Base-by-base conservation (phyloP, 257 asterid species). In the Paulownia fortunei region DNA sequence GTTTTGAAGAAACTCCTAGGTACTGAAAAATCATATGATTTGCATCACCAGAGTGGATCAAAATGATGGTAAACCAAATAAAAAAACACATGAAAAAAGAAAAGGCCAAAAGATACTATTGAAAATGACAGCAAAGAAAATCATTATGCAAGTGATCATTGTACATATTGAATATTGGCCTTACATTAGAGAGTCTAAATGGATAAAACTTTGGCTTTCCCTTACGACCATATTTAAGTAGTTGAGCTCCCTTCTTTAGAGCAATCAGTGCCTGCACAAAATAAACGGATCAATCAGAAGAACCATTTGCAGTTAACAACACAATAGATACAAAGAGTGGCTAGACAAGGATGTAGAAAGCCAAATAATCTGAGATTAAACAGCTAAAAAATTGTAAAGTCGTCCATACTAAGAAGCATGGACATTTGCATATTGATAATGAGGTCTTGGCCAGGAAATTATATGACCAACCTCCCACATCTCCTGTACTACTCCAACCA, bases 171-270 rank as follows among this genome's bases (percentile, higher is more conserved):
- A 19, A 59, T 75, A 75, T 36, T 51, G 75, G 78, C 75, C 96
- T 86, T 85, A 92, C 97, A 70, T 77, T 74, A 76, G 97, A 90
- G 79, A 91, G 87, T 83, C 93, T 88, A 77, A 91, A 91, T 8
- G 93, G 94, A 80, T 81, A 91, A 78, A 88, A 83, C 77, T 91
- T 91, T 36, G 97, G 97, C 79, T 88, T 88, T 76, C 97, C 97
- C 76, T 91, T 88, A 69, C 97, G 94, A 41, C 97, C 93, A 86
- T 88, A 91, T 79, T 89, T 90, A 63, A 92, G 90, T 64, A 92
- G 83, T 61, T 85, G 96, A 76, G 96, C 86, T 76, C 96, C 96
- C 86, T 89, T 92, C 91, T 89, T 88, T 59, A 90, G 80, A 85
- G 90, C 89, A 78, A 84, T 79, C 77, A 92, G 68, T 82, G 88